phyloP scores from a whole-genome alignment of 768 basidiomycete genomes.

The Xanthoconium stramineum region DNA sequence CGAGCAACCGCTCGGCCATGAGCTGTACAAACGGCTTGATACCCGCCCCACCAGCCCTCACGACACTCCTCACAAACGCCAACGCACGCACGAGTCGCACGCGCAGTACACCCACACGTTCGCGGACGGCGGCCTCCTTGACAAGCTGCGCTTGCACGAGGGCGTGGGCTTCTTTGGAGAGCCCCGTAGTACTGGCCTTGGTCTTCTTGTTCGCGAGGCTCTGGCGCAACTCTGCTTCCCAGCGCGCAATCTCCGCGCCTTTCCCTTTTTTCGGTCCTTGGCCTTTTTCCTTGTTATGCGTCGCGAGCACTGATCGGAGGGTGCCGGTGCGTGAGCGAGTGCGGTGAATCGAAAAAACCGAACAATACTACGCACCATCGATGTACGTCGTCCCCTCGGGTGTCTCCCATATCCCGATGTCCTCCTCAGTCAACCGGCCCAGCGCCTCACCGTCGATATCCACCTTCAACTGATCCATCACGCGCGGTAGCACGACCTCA shows the following conservation, averaged over 20 bases:
- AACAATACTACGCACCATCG: slow-evolving; percentile 53
- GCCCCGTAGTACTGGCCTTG: slow-evolving; percentile 32
- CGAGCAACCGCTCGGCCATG: slow-evolving; percentile 59
- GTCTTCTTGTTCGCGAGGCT: slow-evolving; percentile 76
- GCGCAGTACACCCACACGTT: slow-evolving; percentile 54
- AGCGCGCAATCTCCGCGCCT: slow-evolving; percentile 84
- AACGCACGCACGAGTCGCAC: slow-evolving; percentile 62
- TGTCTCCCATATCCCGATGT: slow-evolving; percentile 83
- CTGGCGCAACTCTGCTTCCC: slow-evolving; percentile 93
- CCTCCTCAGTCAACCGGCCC: slow-evolving; percentile 62
- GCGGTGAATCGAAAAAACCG: neutral
- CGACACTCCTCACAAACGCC: slow-evolving; percentile 62
- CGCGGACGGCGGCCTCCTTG: slow-evolving; percentile 71
- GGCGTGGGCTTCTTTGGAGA: slow-evolving; percentile 84
- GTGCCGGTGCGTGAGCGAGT: too few species aligned
- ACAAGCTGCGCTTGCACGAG: slow-evolving; percentile 81
- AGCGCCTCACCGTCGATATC: slow-evolving; percentile 66
- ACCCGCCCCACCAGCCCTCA: slow-evolving; percentile 40
- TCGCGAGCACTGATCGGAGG: slow-evolving; percentile 52
- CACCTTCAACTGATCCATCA: slow-evolving; percentile 61
- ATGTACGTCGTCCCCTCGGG: slow-evolving; percentile 78
- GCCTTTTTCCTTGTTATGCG: slow-evolving; percentile 44
- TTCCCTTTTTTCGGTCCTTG: slow-evolving; percentile 70
- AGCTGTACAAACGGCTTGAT: slow-evolving; percentile 53
- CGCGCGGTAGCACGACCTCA: slow-evolving; percentile 55